Evolutionary conservation across 495 filamentous ascomycete species (phyloP), one percentile per base, ranked within the genome.

Genomic region (Podospora pseudocomata): DNA sequence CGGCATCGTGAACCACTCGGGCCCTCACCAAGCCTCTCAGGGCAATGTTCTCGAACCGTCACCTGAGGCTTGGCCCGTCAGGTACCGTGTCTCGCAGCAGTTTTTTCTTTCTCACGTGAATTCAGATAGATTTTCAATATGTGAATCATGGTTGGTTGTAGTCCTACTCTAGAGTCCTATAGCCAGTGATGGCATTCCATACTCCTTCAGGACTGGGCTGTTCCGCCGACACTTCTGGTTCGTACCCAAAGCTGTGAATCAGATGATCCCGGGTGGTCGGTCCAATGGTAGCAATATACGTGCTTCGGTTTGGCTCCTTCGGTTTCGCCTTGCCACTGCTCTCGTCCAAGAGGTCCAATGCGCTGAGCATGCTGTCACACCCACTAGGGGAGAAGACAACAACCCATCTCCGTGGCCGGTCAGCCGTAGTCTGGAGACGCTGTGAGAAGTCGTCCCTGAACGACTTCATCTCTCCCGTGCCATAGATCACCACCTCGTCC

Each of bases 381-480:
- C 92, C 94, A 20, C 89, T 93, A 1, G 95, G 93, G 55, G 94
- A 97, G 72, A 99, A 99, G 7, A 98, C 90, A 15, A 97, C 91
- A 1, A 94, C 88, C 94, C 95, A 98, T 71, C 90, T 83, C 39
- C 65, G 71, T 34, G 72, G 65, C 7, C 72, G 73, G 53, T 75
- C 76, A 19, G 73, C 65, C 15, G 80, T 88, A 60, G 78, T 70
- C n/a, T 69, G 57, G 34, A 86, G 80, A 11, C 82, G 73, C 9
- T 66, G 67, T 19, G 69, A 73, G 70, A 97, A 97, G 65, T 90
- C 82, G 0, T 80, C 71, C 66, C 86, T 83, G 71, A 98, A 98
- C 13, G 84, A 86, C 30, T 83, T 84, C 85, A 91, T 89, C 54
- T 93, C 91, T 0, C 86, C 86, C 4, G 94, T 97, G 67, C 92